These are phyloP conservation scores for Cystobasidium sp. DNA, from an alignment of 1,284 basidiomycete species.

Conservation along the genomic window DNA sequence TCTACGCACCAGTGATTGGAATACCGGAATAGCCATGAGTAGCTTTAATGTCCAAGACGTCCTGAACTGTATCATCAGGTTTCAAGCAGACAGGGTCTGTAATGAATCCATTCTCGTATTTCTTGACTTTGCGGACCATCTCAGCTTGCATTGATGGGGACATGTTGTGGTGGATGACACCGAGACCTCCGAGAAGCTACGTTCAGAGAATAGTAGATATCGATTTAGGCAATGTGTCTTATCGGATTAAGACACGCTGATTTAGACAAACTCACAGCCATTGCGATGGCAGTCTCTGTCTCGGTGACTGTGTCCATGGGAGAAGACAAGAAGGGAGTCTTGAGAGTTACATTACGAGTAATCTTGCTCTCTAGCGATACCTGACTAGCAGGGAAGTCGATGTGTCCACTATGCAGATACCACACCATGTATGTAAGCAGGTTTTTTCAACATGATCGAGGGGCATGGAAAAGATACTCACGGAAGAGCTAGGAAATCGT, in stretches of 20 bases:
- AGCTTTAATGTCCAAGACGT: slow-evolving; percentile 92
- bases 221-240: not conserved
- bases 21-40: slow-evolving; percentile 94
- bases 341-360: slow-evolving; percentile 86
- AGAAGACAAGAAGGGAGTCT: slow-evolving; percentile 95
- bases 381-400: slow-evolving; percentile 83
- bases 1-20: slow-evolving; percentile 85
- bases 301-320: slow-evolving; percentile 99
- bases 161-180: slow-evolving; percentile 99
- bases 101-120: slow-evolving; percentile 96
- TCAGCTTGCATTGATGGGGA: slow-evolving; percentile 83
- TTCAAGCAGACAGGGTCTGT: slow-evolving; percentile 87
- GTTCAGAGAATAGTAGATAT: not conserved
- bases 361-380: slow-evolving; percentile 85
- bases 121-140: slow-evolving; percentile 97
- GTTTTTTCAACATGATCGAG: not conserved
- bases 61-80: slow-evolving; percentile 77
- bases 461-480: slow-evolving; percentile 9
- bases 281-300: slow-evolving; percentile 92
- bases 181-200: slow-evolving; percentile 90
- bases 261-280: slow-evolving; percentile 69
- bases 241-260: not conserved
- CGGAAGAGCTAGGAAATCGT: slow-evolving; percentile 77
- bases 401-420: slow-evolving; percentile 76
- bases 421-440: slow-evolving; percentile 11